Evolutionary conservation across 805 yeast species (phyloP).

Genomic region (Suhomyces kilbournensis): DNA sequence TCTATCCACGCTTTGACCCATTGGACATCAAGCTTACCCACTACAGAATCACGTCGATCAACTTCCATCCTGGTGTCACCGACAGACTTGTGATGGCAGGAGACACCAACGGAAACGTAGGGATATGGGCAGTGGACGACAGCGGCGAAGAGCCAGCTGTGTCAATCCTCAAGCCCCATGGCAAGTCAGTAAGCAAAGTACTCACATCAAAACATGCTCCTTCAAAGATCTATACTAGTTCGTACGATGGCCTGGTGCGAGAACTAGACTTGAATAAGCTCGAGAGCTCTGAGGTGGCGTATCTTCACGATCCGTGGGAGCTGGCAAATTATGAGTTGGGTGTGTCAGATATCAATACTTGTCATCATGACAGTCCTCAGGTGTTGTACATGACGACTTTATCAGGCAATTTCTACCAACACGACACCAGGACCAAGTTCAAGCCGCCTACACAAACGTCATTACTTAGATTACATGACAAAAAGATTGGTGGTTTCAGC

Average conservation of each 20-base stretch:
- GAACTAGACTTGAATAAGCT: slow-evolving; percentile 62
- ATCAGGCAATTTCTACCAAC: slow-evolving; percentile 72
- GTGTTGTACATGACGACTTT: slow-evolving; percentile 72
- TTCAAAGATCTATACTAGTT: slow-evolving; percentile 59
- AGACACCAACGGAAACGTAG: slow-evolving; percentile 82
- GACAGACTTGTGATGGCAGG: slow-evolving; percentile 76
- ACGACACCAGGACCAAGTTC: slow-evolving; percentile 59
- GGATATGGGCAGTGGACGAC: slow-evolving; percentile 78
- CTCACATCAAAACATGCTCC: slow-evolving; percentile 49
- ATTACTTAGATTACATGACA: slow-evolving; percentile 70
- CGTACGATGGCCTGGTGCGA: slow-evolving; percentile 88
- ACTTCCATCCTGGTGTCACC: slow-evolving; percentile 69
- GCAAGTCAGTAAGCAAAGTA: slow-evolving; percentile 67
- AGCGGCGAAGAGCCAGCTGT: slow-evolving; percentile 48
- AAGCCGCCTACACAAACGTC: slow-evolving; percentile 19
- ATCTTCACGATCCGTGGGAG: slow-evolving; percentile 50
- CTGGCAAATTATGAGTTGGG: slow-evolving; percentile 47
- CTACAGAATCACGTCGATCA: slow-evolving; percentile 69
- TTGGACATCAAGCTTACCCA: slow-evolving; percentile 67
- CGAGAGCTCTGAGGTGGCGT: slow-evolving; percentile 49
- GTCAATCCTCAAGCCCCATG: slow-evolving; percentile 68
- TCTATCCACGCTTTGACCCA: slow-evolving; percentile 61
- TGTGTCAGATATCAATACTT: slow-evolving; percentile 68
- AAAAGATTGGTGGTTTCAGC: slow-evolving; percentile 87
- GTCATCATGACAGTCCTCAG: slow-evolving; percentile 43